These are phyloP conservation scores for Coelastrella sp. DNA, from an alignment of 139 green algal genomes.

Conservation along the genomic window DNA sequence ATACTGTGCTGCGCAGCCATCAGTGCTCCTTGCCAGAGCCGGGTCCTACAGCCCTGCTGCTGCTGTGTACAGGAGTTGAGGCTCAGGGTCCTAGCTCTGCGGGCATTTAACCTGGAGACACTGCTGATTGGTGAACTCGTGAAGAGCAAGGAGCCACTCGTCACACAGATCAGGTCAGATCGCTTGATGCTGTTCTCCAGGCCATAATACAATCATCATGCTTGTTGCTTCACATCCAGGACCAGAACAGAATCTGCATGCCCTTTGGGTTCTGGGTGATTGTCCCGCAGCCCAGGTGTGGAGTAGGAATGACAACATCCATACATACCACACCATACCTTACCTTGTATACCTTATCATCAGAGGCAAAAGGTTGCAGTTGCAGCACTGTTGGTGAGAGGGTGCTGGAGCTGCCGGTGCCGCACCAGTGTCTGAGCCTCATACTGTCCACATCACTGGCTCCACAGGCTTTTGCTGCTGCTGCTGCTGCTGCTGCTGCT, in stretches of 20 bases:
- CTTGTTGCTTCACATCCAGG: too few species aligned
- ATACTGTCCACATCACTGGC: background rate
- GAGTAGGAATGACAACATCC: too few species aligned
- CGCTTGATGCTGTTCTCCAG: background rate
- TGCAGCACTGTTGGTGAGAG: too few species aligned
- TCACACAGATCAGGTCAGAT: conserved; percentile 37
- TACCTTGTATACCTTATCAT: too few species aligned
- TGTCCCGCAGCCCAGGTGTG: background rate
- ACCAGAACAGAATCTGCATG: too few species aligned
- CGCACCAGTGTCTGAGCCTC: background rate
- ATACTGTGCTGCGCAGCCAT: background rate
- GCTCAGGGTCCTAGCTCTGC: conserved; percentile 72
- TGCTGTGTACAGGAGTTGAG: conserved; percentile 66
- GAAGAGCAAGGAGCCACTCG: conserved; percentile 44
- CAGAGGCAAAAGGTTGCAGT: too few species aligned
- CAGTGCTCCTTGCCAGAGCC: too few species aligned
- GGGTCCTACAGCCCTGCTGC: background rate
- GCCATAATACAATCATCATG: background rate
- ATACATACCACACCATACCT: too few species aligned
- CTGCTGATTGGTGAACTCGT: conserved; percentile 66
- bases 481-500: background rate
- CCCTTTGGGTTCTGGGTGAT: background rate
- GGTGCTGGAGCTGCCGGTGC: too few species aligned
- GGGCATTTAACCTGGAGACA: conserved; percentile 84
- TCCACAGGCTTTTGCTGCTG: background rate